phyloP scores from a whole-genome alignment of 139 green algal genomes.

The Chlamydomonas schloesseri region DNA sequence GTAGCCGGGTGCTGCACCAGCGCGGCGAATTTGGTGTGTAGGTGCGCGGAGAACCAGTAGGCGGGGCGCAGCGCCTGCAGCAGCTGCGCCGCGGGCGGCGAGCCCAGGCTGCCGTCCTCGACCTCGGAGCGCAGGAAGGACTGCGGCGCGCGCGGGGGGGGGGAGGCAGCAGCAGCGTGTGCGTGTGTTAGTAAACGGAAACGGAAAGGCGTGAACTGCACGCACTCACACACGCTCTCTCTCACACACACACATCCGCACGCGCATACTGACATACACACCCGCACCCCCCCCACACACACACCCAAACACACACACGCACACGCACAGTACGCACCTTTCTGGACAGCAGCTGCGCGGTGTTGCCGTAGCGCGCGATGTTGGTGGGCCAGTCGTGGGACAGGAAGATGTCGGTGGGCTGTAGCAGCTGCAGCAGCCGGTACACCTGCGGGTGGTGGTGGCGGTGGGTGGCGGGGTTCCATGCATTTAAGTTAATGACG shows the following conservation, averaged over 20 bases:
- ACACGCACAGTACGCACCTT: slow-evolving; percentile 66
- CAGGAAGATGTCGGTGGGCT: slow-evolving; percentile 91
- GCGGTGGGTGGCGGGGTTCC: too few species aligned
- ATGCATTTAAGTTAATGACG: too few species aligned
- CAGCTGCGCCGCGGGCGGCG: slow-evolving; percentile 75
- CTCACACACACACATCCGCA: not conserved
- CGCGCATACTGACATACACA: too few species aligned
- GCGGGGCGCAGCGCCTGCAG: slow-evolving; percentile 80
- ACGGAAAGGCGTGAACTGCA: not conserved
- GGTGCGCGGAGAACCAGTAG: slow-evolving; percentile 97
- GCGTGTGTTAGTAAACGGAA: too few species aligned
- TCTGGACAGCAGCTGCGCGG: slow-evolving; percentile 72
- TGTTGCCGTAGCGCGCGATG: slow-evolving; percentile 88
- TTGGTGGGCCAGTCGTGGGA: slow-evolving; percentile 97
- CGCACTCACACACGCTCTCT: too few species aligned
- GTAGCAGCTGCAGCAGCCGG: slow-evolving; percentile 81
- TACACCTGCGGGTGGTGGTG: slow-evolving; percentile 61
- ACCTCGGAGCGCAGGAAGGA: slow-evolving; percentile 63
- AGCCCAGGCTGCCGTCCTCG: slow-evolving; percentile 76
- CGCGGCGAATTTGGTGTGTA: slow-evolving; percentile 97
- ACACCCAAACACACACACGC: too few species aligned
- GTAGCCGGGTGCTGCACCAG: slow-evolving; percentile 75
- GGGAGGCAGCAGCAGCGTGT: too few species aligned
- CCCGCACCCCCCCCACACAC: not conserved
- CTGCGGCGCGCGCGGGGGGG: not conserved